These are phyloP conservation scores for Rhodamnia argentea DNA, from an alignment of 345 rosid genomes.

Conservation along the genomic window DNA sequence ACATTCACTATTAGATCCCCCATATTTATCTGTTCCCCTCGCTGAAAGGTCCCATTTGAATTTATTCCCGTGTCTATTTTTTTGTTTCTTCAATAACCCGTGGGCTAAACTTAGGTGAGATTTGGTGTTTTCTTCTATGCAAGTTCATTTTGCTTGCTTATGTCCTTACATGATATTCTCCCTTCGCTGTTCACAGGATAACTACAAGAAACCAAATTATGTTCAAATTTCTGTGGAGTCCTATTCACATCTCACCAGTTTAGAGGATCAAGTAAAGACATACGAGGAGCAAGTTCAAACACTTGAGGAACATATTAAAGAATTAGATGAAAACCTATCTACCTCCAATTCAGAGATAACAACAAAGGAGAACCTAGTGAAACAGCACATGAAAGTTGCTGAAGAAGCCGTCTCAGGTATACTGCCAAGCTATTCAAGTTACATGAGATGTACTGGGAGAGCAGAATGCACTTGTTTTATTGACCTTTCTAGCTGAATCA, in stretches of 20 bases:
- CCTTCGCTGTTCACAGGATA: conserved; percentile 29
- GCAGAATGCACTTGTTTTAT: neutral
- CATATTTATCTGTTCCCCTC: neutral
- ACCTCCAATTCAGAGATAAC: conserved; percentile 59
- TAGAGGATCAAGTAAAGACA: conserved; percentile 61
- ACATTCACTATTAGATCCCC: neutral
- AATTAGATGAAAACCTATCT: conserved; percentile 56
- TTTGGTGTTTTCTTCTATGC: neutral
- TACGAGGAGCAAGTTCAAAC: conserved; percentile 46
- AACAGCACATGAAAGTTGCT: conserved; percentile 96
- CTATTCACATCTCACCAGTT: conserved; percentile 58
- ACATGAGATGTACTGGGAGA: neutral
- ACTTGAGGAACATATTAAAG: conserved; percentile 59
- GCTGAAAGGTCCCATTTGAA: neutral
- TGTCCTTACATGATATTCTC: neutral
- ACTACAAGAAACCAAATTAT: conserved; percentile 56
- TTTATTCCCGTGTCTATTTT: neutral
- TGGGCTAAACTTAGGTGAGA: neutral
- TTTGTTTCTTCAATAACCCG: neutral
- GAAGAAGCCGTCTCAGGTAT: conserved; percentile 98
- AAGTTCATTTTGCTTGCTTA: neutral
- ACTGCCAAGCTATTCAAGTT: neutral
- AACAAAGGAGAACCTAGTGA: conserved; percentile 70
- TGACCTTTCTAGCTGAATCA: neutral
- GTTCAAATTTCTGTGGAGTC: conserved; percentile 89